Evolutionary conservation across 2,329 filamentous ascomycete species (phyloP), one percentile per base, ranked within the genome.

Genomic region (Exophiala oligosperma): DNA sequence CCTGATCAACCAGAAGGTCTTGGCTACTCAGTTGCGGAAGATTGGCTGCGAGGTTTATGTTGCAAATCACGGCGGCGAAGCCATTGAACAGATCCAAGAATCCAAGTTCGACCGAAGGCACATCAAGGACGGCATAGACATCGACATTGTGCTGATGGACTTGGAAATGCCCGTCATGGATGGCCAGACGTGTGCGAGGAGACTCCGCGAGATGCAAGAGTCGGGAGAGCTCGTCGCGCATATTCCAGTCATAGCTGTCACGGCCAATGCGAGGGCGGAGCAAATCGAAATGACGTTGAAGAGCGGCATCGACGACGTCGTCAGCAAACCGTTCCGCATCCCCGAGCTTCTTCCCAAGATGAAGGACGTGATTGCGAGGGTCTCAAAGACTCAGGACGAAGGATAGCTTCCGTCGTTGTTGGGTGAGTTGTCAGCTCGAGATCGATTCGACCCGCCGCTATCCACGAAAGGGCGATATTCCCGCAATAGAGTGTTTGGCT

Each of bases 81-180:
- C 76, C 51, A 67, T 82, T 1, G 74, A 75, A 0, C 71, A 73
- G 2, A 71, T 79, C 6, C 92, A 94, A 80, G 85, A 87, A 72
- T 93, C 90, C 76, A 89, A 90, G 72, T 97, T 95, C 72, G 44
- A 58, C 24, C 53, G 50, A 28, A 63, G 70, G 35, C 64, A 65
- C 2, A 26, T 52, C 7, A 24, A 26, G 1, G 53, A 59, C 24
- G 62, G 62, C 1, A 26, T 59, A 0, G 59, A 65, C 2, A 70
- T 90, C 24, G 84, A 84, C 7, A 79, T 91, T 47, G 86, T 92
- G 11, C 72, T 92, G 4, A 91, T 92, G 89, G 90, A 92, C 68
- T 79, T 91, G 49, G 89, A 92, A 68, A 92, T 92, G 89, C 89
- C 89, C 1, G 81, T 91, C 44, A 92, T 92, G 89, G 88, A 92